Evolutionary conservation across 202 grass and related monocot genomes (phyloP), one percentile per base, ranked within the genome.

Genomic region (Brachypodium distachyon): DNA sequence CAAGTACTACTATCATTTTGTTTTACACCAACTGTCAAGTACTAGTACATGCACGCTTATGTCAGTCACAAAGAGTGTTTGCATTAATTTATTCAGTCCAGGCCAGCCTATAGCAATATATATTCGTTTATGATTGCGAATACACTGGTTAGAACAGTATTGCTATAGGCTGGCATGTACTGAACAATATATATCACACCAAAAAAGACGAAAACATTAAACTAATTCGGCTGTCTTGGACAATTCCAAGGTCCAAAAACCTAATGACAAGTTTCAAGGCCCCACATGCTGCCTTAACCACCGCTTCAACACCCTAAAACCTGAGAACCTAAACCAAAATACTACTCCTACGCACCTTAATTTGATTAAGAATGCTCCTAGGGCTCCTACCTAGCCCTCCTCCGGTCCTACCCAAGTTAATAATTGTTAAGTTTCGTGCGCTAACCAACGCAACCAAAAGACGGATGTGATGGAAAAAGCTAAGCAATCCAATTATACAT

Each of bases 231-330:
- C 31, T 23, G 61, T 50, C 68, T 69, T 42, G 49, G 73, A 66
- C 57, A 41, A 22, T 25, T 84, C 32, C 13, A 43, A 40, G 21
- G 27, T 73, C 58, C 51, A 74, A 53, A n/a, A 46, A 18, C 62
- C 71, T 38, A 21, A 63, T 23, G 42, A 65, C 32, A 78, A 43
- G 69, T 51, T 3, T 43, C 68, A 61, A 87, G 28, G 28, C 74
- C 85, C 80, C 80, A 83, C 85, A 68, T 69, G 81, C 39, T 29
- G 36, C 17, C 74, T 73, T 46, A 87, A 83, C 68, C 68, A 74
- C 85, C 36, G 37, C 52, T 68, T 31, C 22, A 74, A 3, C 34
- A 51, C 73, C 69, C 14, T 46, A 73, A 78, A 79, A 72, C 23
- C 67, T 43, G 60, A 74, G 29, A 38, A 57, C 50, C 17, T 12